These are phyloP conservation scores for Globisporangium yorkense DNA, from an alignment of 352 stramenopile genomes.

Conservation along the genomic window DNA sequence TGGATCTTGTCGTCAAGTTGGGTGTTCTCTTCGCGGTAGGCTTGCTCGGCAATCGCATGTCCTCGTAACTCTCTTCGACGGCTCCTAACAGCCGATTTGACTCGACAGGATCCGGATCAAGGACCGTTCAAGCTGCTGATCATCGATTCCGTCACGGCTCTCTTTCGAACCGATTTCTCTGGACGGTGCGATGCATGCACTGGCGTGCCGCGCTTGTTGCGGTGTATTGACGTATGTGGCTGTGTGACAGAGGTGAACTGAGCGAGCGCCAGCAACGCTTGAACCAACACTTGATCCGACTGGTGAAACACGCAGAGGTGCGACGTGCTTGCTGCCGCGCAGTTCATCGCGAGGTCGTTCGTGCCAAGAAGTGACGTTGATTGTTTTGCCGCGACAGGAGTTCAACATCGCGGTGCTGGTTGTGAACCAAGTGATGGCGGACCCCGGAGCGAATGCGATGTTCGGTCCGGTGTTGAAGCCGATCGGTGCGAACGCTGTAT, in stretches of 20 bases:
- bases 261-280: constrained; percentile 87
- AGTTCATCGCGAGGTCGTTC: neutral
- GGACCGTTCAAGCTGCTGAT: constrained; percentile 82
- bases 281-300: constrained; percentile 81
- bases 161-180: constrained; percentile 89
- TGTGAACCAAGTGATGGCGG: constrained; percentile 90
- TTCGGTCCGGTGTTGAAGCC: constrained; percentile 84
- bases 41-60: neutral
- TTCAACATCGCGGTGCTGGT: constrained; percentile 92
- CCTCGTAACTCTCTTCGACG: neutral
- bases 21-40: constrained; percentile 64
- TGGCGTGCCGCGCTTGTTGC: neutral
- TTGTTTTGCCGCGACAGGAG: constrained; percentile 45
- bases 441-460: constrained; percentile 79
- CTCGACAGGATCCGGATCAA: constrained; percentile 47
- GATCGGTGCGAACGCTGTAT: constrained; percentile 30
- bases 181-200: constrained; percentile 34
- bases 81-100: neutral
- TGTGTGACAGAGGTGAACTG: constrained; percentile 33
- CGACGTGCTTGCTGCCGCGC: neutral
- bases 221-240: neutral
- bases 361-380: neutral
- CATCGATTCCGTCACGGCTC: constrained; percentile 88
- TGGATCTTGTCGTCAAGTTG: constrained; percentile 82
- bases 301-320: constrained; percentile 79